A percentile compares a stretch with the other conserved stretches of the same genome.
These are phyloP conservation scores for Phytophthora rubi DNA, from an alignment of 352 stramenopile genomes.

Conservation along the genomic window DNA sequence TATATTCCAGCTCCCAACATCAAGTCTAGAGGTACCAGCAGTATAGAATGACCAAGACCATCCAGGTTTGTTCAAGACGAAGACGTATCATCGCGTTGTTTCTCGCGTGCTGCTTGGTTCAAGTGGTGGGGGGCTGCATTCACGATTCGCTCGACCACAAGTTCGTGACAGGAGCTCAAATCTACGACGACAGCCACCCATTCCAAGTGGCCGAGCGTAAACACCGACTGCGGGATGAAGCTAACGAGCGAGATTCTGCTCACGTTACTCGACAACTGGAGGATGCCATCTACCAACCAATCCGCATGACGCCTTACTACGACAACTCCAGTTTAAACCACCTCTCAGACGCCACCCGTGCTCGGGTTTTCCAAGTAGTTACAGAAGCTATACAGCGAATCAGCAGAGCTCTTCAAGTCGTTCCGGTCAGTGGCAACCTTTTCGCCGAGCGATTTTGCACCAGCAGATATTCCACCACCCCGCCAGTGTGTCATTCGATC, in stretches of 20 bases:
- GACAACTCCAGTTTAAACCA: slow-evolving; percentile 54
- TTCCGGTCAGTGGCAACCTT: slow-evolving; percentile 68
- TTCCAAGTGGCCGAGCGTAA: slow-evolving; percentile 23
- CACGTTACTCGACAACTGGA: slow-evolving; percentile 19
- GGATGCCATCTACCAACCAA: slow-evolving; percentile 42
- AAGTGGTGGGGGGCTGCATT: slow-evolving; percentile 29
- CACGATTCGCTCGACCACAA: slow-evolving; percentile 40
- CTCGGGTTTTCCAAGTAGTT: slow-evolving; percentile 59
- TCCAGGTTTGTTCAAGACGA: not conserved
- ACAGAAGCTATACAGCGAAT: slow-evolving; percentile 62
- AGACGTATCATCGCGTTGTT: not conserved
- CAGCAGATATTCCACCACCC: slow-evolving; percentile 46
- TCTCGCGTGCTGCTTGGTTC: slow-evolving; percentile 4
- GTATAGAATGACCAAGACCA: not conserved
- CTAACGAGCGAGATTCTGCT: slow-evolving; percentile 5
- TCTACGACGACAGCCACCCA: slow-evolving; percentile 31
- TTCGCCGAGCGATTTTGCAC: slow-evolving; percentile 63
- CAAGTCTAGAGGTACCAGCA: too few relatives aligned
- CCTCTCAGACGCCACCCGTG: slow-evolving; percentile 39
- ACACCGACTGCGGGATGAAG: slow-evolving; percentile 6
- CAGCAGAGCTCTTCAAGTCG: slow-evolving; percentile 50
- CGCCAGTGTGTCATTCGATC: slow-evolving; percentile 57
- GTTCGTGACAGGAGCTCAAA: slow-evolving; percentile 15
- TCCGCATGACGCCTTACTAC: slow-evolving; percentile 75
- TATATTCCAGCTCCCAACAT: not conserved